Base-by-base conservation (phyloP, 2,329 filamentous ascomycete species). In the Colletotrichum falcatum region DNA sequence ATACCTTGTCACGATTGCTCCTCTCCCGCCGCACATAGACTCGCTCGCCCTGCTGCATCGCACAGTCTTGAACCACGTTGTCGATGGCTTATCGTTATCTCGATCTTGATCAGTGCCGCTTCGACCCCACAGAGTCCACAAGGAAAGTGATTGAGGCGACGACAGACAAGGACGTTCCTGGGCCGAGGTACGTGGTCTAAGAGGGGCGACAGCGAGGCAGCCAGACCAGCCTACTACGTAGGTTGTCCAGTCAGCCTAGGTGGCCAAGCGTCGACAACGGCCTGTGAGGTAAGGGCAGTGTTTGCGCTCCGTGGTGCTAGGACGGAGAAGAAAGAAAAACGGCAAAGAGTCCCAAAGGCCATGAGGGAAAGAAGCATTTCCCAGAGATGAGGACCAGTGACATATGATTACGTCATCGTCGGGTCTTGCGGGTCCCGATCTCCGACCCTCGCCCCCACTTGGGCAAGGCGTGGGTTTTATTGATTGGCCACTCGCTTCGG, bases 61-160 rank as follows among this genome's bases (percentile, higher is more conserved):
- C 26, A 26, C 2, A 30, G 28, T 39, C 18, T 42, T 7, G 33
- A 55, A 14, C 33, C 48, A 28, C 37, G 35, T 46, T 28, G n/a
- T 18, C 63, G 49, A 66, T 66, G 49, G 56, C 33, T 66, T 61
- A 53, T 70, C 66, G 62, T 51, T 66, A 66, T 70, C 56, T 70
- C 66, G n/a, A 69, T 69, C 66, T 33, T 16, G 26, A 70, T 66
- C 56, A 37, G 62, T 49, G 33, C 20, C 11, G 48, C 1, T 3
- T 12, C 16, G 39, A 26, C 53, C 60, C 65, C 58, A 53, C 5
- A 7, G 2, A 37, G 11, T 2, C 33, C 33, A 53, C 23, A 53
- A 16, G 35, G 20, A 12, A n/a, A 39, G 3, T 30, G 9, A 16
- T 51, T 4, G 12, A 9, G 46, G 23, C 26, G 37, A 59, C 46